phyloP scores from a whole-genome alignment of 371 early-diverging fungal genomes.

The Mucor lusitanicus region DNA sequence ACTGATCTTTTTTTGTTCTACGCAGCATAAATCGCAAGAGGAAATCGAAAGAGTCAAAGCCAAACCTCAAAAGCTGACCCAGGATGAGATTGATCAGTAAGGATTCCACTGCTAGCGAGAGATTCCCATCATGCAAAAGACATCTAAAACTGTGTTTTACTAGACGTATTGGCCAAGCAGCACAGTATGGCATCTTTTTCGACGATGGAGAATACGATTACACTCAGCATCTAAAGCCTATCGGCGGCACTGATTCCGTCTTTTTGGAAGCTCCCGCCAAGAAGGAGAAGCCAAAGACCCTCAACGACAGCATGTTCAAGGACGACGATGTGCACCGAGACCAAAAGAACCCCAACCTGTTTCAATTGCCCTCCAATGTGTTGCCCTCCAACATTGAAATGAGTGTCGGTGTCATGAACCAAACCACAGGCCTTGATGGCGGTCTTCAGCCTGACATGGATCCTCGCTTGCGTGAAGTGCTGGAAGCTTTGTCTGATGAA shows the following conservation, averaged over 20 bases:
- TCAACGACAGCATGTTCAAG: slow-evolving; percentile 21
- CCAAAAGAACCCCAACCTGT: slow-evolving; percentile 33
- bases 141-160: not conserved
- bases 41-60: slow-evolving; percentile 38
- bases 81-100: slow-evolving; percentile 56
- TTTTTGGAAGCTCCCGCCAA: slow-evolving; percentile 70
- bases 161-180: slow-evolving; percentile 72
- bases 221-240: slow-evolving; percentile 85
- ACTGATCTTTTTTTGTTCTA: not conserved
- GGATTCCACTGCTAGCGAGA: not conserved
- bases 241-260: slow-evolving; percentile 90
- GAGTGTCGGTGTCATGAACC: slow-evolving; percentile 45
- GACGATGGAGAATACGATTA: slow-evolving; percentile 93
- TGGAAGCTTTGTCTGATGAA: slow-evolving; percentile 93
- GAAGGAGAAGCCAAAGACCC: slow-evolving; percentile 38
- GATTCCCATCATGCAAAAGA: not conserved
- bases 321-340: slow-evolving; percentile 17
- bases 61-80: slow-evolving; percentile 37
- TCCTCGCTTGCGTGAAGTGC: slow-evolving; percentile 77
- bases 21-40: slow-evolving; percentile 44
- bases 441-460: slow-evolving; percentile 84
- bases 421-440: slow-evolving; percentile 43
- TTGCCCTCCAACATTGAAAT: slow-evolving; percentile 72
- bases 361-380: slow-evolving; percentile 74
- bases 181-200: slow-evolving; percentile 85